A percentile compares a stretch with the other conserved stretches of the same genome.
Conservation (phyloP, 495 filamentous ascomycete genomes). For the Lentithecium fluviatile region DNA sequence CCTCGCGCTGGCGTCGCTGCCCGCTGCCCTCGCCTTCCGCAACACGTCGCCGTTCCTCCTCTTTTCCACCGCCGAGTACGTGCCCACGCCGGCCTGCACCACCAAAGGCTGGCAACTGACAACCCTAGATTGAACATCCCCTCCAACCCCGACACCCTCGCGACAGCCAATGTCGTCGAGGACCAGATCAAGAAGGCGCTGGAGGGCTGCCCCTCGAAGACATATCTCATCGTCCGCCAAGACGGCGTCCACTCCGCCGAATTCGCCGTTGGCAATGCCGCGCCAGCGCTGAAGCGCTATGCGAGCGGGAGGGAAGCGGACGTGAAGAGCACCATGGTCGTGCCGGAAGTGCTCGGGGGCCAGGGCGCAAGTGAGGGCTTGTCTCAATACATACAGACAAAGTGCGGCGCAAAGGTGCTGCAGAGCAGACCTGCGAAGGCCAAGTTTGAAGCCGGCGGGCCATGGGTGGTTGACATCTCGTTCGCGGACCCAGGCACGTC, state of each 20-base stretch:
- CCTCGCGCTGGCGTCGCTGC: slow-evolving; percentile 58
- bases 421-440: slow-evolving; percentile 13
- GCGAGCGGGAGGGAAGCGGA: slow-evolving; percentile 36
- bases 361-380: slow-evolving; percentile 28
- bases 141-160: slow-evolving; percentile 7
- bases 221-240: slow-evolving; percentile 79
- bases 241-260: slow-evolving; percentile 71
- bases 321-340: slow-evolving; percentile 14
- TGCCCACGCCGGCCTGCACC: slow-evolving; percentile 31
- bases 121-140: slow-evolving; percentile 8
- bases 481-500: background rate
- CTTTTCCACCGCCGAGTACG: slow-evolving; percentile 76
- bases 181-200: slow-evolving; percentile 49
- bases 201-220: slow-evolving; percentile 66
- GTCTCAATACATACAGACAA: slow-evolving; percentile 6
- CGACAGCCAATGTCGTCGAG: slow-evolving; percentile 15
- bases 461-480: background rate
- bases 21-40: slow-evolving; percentile 66
- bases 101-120: slow-evolving; percentile 20
- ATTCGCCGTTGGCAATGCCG: slow-evolving; percentile 53
- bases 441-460: too few relatives aligned
- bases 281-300: slow-evolving; percentile 59
- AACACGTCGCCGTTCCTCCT: slow-evolving; percentile 87
- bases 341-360: slow-evolving; percentile 39
- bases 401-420: slow-evolving; percentile 25